Evolutionary conservation across 1,139 yeast species (phyloP), one percentile per base, ranked within the genome.

Genomic region (Schwanniomyces etchellsii): DNA sequence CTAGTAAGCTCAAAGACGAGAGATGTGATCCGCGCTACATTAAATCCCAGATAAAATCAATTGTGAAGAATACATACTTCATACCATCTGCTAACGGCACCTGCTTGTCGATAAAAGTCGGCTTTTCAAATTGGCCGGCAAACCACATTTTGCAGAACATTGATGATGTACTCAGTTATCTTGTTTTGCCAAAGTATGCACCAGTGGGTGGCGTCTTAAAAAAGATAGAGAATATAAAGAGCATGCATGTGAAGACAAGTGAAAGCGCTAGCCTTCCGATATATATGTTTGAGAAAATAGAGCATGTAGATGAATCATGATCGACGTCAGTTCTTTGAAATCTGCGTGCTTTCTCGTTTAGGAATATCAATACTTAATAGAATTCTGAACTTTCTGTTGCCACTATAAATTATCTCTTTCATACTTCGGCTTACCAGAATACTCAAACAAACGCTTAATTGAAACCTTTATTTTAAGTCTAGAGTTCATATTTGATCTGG

Each of bases 121-220:
- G 88, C 2, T 64, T 59, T 36, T 47, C 72, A 4, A 64, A 62
- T 35, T 68, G 72, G 63, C 57, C 59, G 9, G 44, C 49, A 0
- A 57, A 57, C 0, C 61, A 74, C 16, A 45, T 82, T 26, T 39
- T 73, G 3, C 59, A 60, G 15, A 82, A 81, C 44, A 61, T 78
- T n/a, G 64, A 72, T 36, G 74, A 71, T 33, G 73, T 79, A 2
- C 38, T 81, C 15, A 47, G 52, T 13, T 81, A 70, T 45, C 54
- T 82, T 26, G 58, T 66, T 2, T 69, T 70, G 26, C 62, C 57
- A 5, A 62, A 67, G 33, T 60, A 58, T 40, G 59, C 50, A 37
- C 82, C 83, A 0, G 67, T 74, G 26, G 85, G 85, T 2, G 86
- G 86, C 1, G 46, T 74, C 10, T 52, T 79, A 27, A 58, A 57